phyloP scores from a whole-genome alignment of 1,139 yeast species.

The Yamadazyma blattariae region DNA sequence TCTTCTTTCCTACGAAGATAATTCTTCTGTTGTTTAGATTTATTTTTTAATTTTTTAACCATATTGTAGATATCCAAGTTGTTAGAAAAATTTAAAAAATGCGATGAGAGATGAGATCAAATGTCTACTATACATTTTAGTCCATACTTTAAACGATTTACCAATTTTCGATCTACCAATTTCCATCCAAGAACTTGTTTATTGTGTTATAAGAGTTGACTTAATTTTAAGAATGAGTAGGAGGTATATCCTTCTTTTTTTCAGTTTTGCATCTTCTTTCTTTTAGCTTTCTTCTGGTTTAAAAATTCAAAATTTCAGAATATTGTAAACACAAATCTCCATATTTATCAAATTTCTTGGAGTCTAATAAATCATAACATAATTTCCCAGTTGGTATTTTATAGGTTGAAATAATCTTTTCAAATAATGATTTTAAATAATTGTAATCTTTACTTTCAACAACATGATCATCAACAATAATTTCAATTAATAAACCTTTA shows the following conservation, averaged over 20 bases:
- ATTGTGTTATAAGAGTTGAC: too few relatives aligned
- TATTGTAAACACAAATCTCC: conserved; percentile 50
- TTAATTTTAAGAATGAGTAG: too few relatives aligned
- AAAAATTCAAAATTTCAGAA: conserved; percentile 43
- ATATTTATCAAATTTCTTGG: conserved; percentile 24
- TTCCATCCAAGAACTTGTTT: too few relatives aligned
- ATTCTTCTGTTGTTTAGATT: conserved; percentile 17
- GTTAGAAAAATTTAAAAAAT: not conserved
- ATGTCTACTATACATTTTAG: not conserved
- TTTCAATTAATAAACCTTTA: conserved; percentile 65
- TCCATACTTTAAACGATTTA: too few relatives aligned
- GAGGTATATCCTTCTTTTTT: too few relatives aligned
- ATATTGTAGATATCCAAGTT: conserved; percentile 14
- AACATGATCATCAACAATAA: conserved; percentile 32
- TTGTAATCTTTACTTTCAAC: conserved; percentile 13
- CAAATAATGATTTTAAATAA: conserved; percentile 21
- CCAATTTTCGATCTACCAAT: too few relatives aligned
- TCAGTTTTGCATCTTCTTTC: too few relatives aligned
- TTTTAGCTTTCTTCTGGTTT: too few relatives aligned
- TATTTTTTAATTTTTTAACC: conserved; percentile 22
- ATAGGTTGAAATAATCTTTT: conserved; percentile 31
- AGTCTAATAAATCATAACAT: conserved; percentile 32
- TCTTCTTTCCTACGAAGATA: conserved; percentile 37
- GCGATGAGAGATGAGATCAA: conserved; percentile 6
- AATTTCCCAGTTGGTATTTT: conserved; percentile 42